A percentile compares a stretch with the other conserved stretches of the same genome.
These are phyloP conservation scores for Aureobasidium sp. DNA, from an alignment of 2,329 filamentous ascomycete genomes.

Conservation along the genomic window DNA sequence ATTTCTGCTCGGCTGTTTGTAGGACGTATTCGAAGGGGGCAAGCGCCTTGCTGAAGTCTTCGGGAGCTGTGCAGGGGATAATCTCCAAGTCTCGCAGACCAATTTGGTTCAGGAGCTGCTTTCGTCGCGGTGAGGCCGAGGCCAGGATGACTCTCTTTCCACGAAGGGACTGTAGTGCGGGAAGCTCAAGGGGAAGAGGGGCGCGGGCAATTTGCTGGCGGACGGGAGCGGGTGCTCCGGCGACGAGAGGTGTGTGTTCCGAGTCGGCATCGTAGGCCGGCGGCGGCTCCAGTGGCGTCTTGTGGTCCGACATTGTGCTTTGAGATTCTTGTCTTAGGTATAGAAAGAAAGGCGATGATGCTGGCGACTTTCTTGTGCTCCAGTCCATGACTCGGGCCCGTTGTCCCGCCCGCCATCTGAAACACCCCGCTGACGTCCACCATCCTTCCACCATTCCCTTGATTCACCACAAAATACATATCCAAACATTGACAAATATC, in stretches of 20 bases:
- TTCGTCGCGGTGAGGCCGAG: constrained; percentile 77
- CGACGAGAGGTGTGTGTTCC: constrained; percentile 16
- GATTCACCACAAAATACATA: no score
- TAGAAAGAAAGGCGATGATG: not conserved
- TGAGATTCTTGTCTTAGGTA: not conserved
- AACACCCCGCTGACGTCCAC: not conserved
- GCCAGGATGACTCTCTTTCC: constrained; percentile 80
- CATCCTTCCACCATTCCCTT: no score
- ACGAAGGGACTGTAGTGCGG: constrained; percentile 67
- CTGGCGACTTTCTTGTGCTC: not conserved
- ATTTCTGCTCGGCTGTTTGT: constrained; percentile 77
- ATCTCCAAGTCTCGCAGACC: constrained; percentile 78
- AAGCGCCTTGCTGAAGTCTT: constrained; percentile 74
- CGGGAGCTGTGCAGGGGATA: constrained; percentile 70
- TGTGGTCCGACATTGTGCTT: constrained; percentile 20
- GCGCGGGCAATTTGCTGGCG: constrained; percentile 32
- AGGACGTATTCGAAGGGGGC: constrained; percentile 86
- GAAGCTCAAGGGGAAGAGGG: constrained; percentile 65
- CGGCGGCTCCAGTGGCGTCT: constrained; percentile 33
- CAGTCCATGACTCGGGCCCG: not conserved
- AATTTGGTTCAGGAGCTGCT: constrained; percentile 68
- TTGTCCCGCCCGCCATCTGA: not conserved
- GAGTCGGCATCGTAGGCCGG: constrained; percentile 33
- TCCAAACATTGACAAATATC: not conserved
- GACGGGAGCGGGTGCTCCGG: constrained; percentile 17